Evolutionary conservation across 108 stramenopile genomes (phyloP).

Genomic region (Ochromonas danica): DNA sequence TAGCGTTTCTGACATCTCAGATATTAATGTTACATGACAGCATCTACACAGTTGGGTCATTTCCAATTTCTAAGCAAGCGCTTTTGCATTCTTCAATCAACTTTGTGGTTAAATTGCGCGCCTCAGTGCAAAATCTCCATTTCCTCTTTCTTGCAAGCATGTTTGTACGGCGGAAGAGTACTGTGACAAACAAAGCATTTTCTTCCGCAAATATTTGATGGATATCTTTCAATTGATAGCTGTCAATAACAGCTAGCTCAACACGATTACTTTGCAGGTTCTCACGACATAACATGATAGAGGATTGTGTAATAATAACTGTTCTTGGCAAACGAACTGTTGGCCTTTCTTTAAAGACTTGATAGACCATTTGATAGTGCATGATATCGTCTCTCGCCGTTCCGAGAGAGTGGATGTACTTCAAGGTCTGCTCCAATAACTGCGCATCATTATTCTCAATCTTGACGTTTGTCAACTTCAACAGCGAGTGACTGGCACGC

Average conservation of each 20-base stretch:
- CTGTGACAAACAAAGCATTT: background rate
- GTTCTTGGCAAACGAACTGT: background rate
- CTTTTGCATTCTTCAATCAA: background rate
- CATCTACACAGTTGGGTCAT: too few relatives aligned
- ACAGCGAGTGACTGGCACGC: background rate
- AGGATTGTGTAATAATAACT: conserved; percentile 22
- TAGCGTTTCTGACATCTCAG: too few relatives aligned
- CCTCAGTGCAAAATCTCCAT: background rate
- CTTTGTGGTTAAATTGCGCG: background rate
- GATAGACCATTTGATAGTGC: conserved; percentile 23
- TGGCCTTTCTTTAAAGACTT: background rate
- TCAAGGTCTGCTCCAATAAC: background rate
- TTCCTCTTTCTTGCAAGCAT: background rate
- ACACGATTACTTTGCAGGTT: background rate
- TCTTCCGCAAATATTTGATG: conserved; percentile 7
- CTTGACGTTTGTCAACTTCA: conserved; percentile 1
- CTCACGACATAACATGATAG: background rate
- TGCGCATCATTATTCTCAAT: conserved; percentile 27
- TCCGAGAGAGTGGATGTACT: background rate
- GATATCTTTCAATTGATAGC: background rate
- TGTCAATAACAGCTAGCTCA: background rate
- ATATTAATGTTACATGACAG: too few relatives aligned
- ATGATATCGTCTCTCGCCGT: background rate
- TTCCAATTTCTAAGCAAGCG: background rate
- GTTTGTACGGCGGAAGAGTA: background rate